Percentiles rank a stretch among this genome's conserved stretches.
Evolutionary conservation across 305 asterid genomes (phyloP).

Genomic region (Solanum aculeatissimum): DNA sequence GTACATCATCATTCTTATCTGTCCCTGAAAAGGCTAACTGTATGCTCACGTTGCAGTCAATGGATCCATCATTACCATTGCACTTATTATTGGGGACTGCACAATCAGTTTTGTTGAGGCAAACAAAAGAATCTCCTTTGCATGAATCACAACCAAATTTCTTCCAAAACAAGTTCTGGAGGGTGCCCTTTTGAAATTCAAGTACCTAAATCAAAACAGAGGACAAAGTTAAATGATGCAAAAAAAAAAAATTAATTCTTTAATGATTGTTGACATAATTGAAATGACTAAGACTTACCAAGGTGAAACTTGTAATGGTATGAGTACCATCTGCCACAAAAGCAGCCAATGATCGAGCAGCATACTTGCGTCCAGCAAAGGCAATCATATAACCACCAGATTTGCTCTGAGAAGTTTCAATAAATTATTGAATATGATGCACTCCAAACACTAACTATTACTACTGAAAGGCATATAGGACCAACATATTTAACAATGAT

Average conservation of each 20-base stretch:
- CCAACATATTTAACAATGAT: neutral
- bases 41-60: conserved; percentile 48
- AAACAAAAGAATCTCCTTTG: conserved; percentile 34
- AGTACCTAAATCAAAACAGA: conserved; percentile 37
- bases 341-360: conserved; percentile 76
- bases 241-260: neutral
- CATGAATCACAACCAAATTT: conserved; percentile 60
- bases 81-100: conserved; percentile 53
- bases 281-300: conserved; percentile 31
- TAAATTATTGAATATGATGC: neutral
- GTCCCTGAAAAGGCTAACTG: conserved; percentile 83
- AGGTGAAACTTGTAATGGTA: conserved; percentile 70
- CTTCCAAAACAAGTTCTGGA: conserved; percentile 75
- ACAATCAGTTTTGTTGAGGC: conserved; percentile 73
- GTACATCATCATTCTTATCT: conserved; percentile 51
- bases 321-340: conserved; percentile 52
- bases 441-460: neutral
- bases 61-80: conserved; percentile 39
- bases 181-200: conserved; percentile 72
- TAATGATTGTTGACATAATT: neutral
- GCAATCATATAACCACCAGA: conserved; percentile 80
- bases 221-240: neutral
- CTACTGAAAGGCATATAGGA: neutral
- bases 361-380: conserved; percentile 75
- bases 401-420: conserved; percentile 19